Conservation (phyloP, 139 green algal species). For the Auxenochlorella protothecoides region DNA sequence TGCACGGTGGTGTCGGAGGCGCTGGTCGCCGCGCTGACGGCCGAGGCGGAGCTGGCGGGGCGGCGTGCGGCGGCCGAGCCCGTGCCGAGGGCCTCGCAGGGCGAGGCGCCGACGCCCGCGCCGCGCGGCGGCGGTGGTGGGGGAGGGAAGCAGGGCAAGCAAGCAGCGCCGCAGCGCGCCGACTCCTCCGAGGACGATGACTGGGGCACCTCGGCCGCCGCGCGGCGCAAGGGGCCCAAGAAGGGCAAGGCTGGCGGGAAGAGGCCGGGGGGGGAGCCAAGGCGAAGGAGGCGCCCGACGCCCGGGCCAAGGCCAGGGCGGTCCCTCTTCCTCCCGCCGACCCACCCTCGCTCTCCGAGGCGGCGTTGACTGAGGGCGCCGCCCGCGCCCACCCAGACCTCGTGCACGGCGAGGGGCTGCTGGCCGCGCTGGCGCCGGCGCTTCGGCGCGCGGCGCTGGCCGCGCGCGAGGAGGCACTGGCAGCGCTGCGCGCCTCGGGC, state of each 20-base stretch:
- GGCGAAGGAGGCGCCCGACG: slow-evolving; percentile 2
- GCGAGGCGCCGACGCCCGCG: slow-evolving; percentile 4
- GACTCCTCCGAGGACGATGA: slow-evolving; percentile 40
- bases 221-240: too few species aligned
- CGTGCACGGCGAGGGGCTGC: too few species aligned
- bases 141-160: slow-evolving; percentile 17
- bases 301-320: slow-evolving; percentile 10
- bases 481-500: slow-evolving; percentile 54
- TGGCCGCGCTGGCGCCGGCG: slow-evolving; percentile 23
- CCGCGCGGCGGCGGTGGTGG: slow-evolving; percentile 7
- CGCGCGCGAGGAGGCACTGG: slow-evolving; percentile 47
- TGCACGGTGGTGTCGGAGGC: too few species aligned
- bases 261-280: slow-evolving; percentile 30
- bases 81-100: slow-evolving; percentile 5
- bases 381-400: too few species aligned
- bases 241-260: slow-evolving; percentile 29
- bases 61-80: neutral
- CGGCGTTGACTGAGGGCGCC: too few species aligned
- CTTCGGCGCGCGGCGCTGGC: slow-evolving; percentile 41
- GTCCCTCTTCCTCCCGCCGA: neutral
- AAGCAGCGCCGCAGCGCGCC: slow-evolving; percentile 4
- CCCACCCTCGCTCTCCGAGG: slow-evolving; percentile 9
- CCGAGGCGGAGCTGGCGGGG: too few species aligned
- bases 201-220: slow-evolving; percentile 13
- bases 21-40: too few species aligned